Conservation (phyloP, 1,284 basidiomycete species). For the Sanghuangporus baumii region DNA sequence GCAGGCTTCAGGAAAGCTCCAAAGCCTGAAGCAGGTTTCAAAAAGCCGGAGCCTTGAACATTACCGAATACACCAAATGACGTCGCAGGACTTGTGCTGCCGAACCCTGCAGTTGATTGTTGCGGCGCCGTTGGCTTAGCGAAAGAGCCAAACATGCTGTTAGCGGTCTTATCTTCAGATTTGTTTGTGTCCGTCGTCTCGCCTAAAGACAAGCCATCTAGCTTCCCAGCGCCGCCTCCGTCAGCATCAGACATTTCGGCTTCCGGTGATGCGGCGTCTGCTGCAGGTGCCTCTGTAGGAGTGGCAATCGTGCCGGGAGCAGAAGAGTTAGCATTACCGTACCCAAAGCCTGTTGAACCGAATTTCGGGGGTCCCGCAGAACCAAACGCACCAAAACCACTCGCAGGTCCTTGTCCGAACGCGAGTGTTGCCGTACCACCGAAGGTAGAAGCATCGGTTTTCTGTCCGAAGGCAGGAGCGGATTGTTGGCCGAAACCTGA, state of each 20-base stretch:
- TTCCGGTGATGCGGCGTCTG: conserved; percentile 22
- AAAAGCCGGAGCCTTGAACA: conserved; percentile 17
- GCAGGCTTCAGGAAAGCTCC: conserved; percentile 29
- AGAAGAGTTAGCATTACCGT: conserved; percentile 7
- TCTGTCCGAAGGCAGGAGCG: conserved; percentile 16
- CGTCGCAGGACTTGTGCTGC: conserved; percentile 9
- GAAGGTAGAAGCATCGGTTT: not conserved
- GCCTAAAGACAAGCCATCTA: conserved; percentile 16
- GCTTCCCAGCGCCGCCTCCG: not conserved
- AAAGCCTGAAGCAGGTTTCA: conserved; percentile 38
- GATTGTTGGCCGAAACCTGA: conserved; percentile 14
- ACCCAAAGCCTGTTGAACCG: conserved; percentile 30
- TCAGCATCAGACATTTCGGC: conserved; percentile 17
- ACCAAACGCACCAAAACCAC: conserved; percentile 22
- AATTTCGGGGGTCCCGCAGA: conserved; percentile 28
- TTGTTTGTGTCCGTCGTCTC: not conserved
- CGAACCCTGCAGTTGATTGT: conserved; percentile 21
- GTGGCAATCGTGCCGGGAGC: conserved; percentile 1
- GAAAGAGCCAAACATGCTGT: conserved; percentile 31
- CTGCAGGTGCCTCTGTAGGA: not conserved
- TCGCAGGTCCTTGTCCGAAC: conserved; percentile 17
- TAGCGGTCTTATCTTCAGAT: conserved; percentile 1
- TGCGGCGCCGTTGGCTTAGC: conserved; percentile 6
- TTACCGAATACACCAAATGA: conserved; percentile 16
- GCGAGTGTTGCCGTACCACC: conserved; percentile 12